Base-by-base conservation (phyloP, 129 eudicot species). In the Escallonia rubra region DNA sequence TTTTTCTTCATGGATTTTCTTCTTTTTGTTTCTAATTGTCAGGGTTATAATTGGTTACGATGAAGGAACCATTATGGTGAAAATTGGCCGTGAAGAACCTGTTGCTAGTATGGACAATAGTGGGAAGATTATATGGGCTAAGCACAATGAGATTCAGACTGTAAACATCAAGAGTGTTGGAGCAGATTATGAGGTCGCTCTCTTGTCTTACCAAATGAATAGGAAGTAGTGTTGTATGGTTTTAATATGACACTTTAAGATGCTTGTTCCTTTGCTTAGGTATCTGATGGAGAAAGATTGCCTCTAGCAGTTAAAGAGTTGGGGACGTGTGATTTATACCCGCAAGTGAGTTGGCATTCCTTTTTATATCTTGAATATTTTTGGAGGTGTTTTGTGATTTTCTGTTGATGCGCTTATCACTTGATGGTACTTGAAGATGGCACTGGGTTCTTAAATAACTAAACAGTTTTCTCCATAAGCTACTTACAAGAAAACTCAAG, bases 111-210 rank as follows among this genome's bases (percentile, higher is more conserved):
- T 93, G 99, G 96, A 89, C 63, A 89, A 81, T 61, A 83, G 93
- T 59, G 99, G 99, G 15, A 93, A 93, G 80, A 84, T 92, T 34
- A 89, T 92, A 63, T 93, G 96, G 96, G 96, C 99, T 8, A 93
- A 84, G 83, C 99, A 89, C 71, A 93, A 93, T 73, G 99, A 89
- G 67, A 81, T 93, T 67, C 99, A 93, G 69, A 93, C 95, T 7
- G 99, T 87, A 44, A 87, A 89, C 78, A 84, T 89, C 13, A 86
- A 80, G 72, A 87, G 96, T 68, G 95, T 89, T 38, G 96, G 95
- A 63, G 86, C 95, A 53, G 95, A 83, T 81, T 74, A 86, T 68
- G 96, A 86, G 99, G 99, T 93, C 65, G 15, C 10, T 65, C 34
- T 3, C 45, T 9, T 58, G 49, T 64, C 65, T 4, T 53, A 72